A percentile compares a stretch with the other conserved stretches of the same genome.
Evolutionary conservation across 192 early-diverging fungal genomes (phyloP).

Genomic region (Rhizoclosmatium globosum): DNA sequence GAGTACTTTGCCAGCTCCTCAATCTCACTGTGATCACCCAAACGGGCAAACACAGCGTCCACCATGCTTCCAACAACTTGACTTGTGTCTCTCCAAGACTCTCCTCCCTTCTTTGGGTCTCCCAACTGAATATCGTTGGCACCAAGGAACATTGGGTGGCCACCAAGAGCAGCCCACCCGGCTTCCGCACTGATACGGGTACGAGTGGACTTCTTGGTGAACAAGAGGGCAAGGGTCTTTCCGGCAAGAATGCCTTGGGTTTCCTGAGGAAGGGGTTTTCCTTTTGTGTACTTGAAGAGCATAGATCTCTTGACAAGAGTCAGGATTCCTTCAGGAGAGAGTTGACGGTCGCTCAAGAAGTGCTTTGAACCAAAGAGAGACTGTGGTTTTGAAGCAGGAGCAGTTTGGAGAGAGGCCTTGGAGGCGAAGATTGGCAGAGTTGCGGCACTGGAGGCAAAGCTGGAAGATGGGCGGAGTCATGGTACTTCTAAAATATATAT

Average conservation of each 20-base stretch:
- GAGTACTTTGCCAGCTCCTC: constrained; percentile 88
- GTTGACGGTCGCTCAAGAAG: constrained; percentile 84
- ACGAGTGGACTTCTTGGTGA: constrained; percentile 95
- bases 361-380: constrained; percentile 44
- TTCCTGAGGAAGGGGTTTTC: neutral
- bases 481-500: too few species aligned
- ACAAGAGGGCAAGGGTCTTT: constrained; percentile 91
- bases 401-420: neutral
- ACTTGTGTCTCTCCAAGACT: constrained; percentile 89
- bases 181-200: constrained; percentile 95
- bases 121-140: constrained; percentile 96
- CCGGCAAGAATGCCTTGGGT: constrained; percentile 52
- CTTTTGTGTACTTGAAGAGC: constrained; percentile 71
- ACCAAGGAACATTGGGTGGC: constrained; percentile 95
- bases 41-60: constrained; percentile 93
- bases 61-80: constrained; percentile 97
- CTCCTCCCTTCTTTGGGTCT: constrained; percentile 70
- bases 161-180: constrained; percentile 90
- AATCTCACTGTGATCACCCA: constrained; percentile 89
- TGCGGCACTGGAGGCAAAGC: too few species aligned
- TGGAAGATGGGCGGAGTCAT: too few species aligned
- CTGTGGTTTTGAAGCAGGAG: neutral
- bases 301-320: constrained; percentile 80
- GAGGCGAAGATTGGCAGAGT: neutral
- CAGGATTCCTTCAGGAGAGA: constrained; percentile 80